Conservation (phyloP, 768 basidiomycete species). For the Lentinus brumalis region DNA sequence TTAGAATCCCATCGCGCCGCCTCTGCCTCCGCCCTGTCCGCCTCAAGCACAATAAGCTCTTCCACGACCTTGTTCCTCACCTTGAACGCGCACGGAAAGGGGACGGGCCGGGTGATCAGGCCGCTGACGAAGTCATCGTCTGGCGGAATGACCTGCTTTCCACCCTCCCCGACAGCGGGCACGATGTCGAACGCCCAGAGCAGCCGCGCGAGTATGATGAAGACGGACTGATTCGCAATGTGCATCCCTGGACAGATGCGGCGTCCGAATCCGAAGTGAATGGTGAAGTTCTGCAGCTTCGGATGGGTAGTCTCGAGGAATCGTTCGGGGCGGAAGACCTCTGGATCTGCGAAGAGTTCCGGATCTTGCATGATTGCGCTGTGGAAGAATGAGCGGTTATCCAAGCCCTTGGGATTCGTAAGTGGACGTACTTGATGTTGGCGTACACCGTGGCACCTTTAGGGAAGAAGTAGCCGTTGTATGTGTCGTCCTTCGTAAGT, state of each 20-base stretch:
- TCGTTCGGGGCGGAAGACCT: constrained; percentile 24
- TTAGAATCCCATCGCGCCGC: constrained; percentile 1
- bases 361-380: constrained; percentile 18
- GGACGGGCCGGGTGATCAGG: constrained; percentile 1
- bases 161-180: not conserved
- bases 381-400: not conserved
- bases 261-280: constrained; percentile 26
- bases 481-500: constrained; percentile 21
- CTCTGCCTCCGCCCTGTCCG: constrained; percentile 4
- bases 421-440: too few relatives aligned
- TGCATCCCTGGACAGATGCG: constrained; percentile 21
- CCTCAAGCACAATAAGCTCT: constrained; percentile 4
- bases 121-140: constrained; percentile 4
- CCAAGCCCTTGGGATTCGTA: not conserved
- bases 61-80: not conserved
- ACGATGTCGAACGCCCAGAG: constrained; percentile 19
- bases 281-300: constrained; percentile 8
- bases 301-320: constrained; percentile 16
- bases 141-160: constrained; percentile 1
- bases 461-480: constrained; percentile 30
- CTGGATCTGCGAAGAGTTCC: constrained; percentile 21
- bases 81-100: constrained; percentile 11
- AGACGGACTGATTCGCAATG: constrained; percentile 19
- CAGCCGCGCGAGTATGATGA: not conserved
- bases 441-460: constrained; percentile 27